A percentile compares a stretch with the other conserved stretches of the same genome.
Conservation (phyloP, 192 early-diverging fungal species). For the Chytriomyces sp. region DNA sequence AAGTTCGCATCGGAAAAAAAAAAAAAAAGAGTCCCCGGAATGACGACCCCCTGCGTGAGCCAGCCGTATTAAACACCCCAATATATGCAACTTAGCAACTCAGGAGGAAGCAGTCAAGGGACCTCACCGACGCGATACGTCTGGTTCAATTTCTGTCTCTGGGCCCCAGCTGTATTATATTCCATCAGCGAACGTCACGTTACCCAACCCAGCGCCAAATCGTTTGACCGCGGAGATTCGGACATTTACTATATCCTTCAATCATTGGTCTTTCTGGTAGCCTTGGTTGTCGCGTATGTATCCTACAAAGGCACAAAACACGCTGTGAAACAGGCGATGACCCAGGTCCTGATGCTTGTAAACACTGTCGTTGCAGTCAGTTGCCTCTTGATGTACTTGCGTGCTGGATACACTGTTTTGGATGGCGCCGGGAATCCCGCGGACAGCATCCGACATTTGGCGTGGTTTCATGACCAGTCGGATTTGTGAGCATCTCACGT, state of each 20-base stretch:
- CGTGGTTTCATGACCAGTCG: conserved; percentile 39
- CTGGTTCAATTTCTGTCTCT: conserved; percentile 34
- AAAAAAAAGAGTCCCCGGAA: too few species aligned
- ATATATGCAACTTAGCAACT: too few species aligned
- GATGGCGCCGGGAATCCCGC: conserved; percentile 25
- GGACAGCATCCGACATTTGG: conserved; percentile 29
- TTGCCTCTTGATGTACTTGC: conserved; percentile 27
- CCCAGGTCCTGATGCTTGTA: conserved; percentile 10
- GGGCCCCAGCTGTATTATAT: conserved; percentile 2
- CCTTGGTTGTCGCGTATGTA: conserved; percentile 23
- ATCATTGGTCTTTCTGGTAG: conserved; percentile 33
- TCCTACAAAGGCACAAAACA: conserved; percentile 17
- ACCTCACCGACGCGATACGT: conserved; percentile 11
- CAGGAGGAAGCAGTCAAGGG: too few species aligned
- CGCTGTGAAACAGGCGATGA: conserved; percentile 28
- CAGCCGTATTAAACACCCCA: too few species aligned
- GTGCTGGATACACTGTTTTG: conserved; percentile 23
- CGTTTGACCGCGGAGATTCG: conserved; percentile 36
- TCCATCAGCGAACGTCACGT: conserved; percentile 17
- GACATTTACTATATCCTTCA: conserved; percentile 33
- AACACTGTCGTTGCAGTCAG: conserved; percentile 19
- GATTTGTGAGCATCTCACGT: conserved; percentile 21
- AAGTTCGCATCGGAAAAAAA: too few species aligned
- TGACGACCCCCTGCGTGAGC: too few species aligned
- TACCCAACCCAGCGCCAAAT: not conserved